A percentile compares a stretch with the other conserved stretches of the same genome.
Evolutionary conservation across 177 flowering plant genomes (phyloP).

Genomic region (Vitis hybrid): DNA sequence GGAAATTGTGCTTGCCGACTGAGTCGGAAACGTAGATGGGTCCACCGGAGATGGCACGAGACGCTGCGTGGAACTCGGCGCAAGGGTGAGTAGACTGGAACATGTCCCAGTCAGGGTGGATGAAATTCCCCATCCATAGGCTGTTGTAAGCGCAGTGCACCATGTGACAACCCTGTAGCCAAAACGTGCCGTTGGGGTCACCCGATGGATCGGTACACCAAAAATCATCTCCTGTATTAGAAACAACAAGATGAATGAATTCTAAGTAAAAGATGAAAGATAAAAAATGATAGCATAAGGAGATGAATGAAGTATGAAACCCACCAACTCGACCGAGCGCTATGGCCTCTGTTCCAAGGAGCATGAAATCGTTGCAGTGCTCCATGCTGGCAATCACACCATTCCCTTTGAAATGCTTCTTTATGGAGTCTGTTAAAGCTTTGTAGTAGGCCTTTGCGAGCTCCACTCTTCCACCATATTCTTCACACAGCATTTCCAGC

Average conservation of each 20-base stretch:
- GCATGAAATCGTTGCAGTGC: slow-evolving; percentile 81
- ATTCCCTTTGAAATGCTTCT: slow-evolving; percentile 68
- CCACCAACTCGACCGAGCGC: slow-evolving; percentile 70
- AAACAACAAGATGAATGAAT: neutral
- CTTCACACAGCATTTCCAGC: slow-evolving; percentile 67
- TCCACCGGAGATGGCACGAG: slow-evolving; percentile 57
- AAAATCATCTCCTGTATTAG: slow-evolving; percentile 60
- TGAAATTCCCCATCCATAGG: slow-evolving; percentile 79
- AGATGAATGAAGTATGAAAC: slow-evolving; percentile 8
- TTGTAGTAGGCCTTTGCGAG: slow-evolving; percentile 67
- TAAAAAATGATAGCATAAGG: neutral
- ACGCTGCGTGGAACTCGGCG: slow-evolving; percentile 55
- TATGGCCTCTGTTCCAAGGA: slow-evolving; percentile 74
- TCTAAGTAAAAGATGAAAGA: neutral
- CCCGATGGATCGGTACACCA: slow-evolving; percentile 77
- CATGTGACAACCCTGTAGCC: slow-evolving; percentile 86
- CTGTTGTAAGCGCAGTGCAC: slow-evolving; percentile 82
- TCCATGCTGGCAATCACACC: slow-evolving; percentile 86
- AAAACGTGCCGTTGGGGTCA: slow-evolving; percentile 67
- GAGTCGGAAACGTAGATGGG: slow-evolving; percentile 51
- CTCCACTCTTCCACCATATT: slow-evolving; percentile 71
- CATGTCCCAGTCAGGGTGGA: slow-evolving; percentile 85
- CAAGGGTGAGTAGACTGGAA: slow-evolving; percentile 69
- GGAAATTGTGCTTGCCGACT: slow-evolving; percentile 46
- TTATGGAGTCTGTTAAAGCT: slow-evolving; percentile 56